Percentiles rank a stretch among this genome's conserved stretches.
These are phyloP conservation scores for Spencermartinsiella ligniputridi DNA, from an alignment of 1,139 yeast genomes.

Conservation along the genomic window DNA sequence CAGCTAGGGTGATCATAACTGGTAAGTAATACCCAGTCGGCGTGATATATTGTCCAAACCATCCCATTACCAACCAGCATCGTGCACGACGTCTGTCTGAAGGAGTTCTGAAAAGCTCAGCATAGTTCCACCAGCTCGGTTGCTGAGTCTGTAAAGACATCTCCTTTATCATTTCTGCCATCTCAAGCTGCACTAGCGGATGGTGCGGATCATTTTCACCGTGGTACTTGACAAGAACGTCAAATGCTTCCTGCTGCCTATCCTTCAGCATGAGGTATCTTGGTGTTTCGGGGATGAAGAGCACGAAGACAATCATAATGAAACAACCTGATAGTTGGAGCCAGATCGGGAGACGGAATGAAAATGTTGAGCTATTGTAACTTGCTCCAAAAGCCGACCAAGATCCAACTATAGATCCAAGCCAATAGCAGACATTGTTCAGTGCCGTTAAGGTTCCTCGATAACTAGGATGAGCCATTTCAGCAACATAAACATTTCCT, in stretches of 20 bases:
- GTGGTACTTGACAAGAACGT: slow-evolving; percentile 22
- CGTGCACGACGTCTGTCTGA: slow-evolving; percentile 8
- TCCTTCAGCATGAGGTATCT: slow-evolving; percentile 58
- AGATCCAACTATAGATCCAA: slow-evolving; percentile 11
- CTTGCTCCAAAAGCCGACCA: slow-evolving; percentile 10
- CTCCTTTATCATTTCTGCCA: slow-evolving; percentile 19
- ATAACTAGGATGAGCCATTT: slow-evolving; percentile 5
- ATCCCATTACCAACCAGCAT: slow-evolving; percentile 8
- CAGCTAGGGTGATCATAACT: slow-evolving; percentile 13
- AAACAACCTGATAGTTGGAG: slow-evolving; percentile 39
- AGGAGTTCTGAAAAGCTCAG: slow-evolving; percentile 11
- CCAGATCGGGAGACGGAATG: slow-evolving; percentile 43
- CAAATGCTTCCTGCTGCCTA: slow-evolving; percentile 50
- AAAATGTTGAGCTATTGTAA: slow-evolving; percentile 30
- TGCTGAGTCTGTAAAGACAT: background rate
- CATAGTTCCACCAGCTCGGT: slow-evolving; percentile 9
- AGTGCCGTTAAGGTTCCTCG: slow-evolving; percentile 1
- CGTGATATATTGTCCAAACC: slow-evolving; percentile 11
- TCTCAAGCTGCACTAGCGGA: slow-evolving; percentile 19
- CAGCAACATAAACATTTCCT: slow-evolving; percentile 4
- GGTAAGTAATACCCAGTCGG: slow-evolving; percentile 15
- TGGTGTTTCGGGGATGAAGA: slow-evolving; percentile 75
- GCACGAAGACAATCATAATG: slow-evolving; percentile 47
- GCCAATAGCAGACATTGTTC: slow-evolving; percentile 5
- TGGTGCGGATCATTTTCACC: slow-evolving; percentile 25